Evolutionary conservation across 2,329 filamentous ascomycete species (phyloP), one percentile per base, ranked within the genome.

Genomic region (Corynespora cassiicola): DNA sequence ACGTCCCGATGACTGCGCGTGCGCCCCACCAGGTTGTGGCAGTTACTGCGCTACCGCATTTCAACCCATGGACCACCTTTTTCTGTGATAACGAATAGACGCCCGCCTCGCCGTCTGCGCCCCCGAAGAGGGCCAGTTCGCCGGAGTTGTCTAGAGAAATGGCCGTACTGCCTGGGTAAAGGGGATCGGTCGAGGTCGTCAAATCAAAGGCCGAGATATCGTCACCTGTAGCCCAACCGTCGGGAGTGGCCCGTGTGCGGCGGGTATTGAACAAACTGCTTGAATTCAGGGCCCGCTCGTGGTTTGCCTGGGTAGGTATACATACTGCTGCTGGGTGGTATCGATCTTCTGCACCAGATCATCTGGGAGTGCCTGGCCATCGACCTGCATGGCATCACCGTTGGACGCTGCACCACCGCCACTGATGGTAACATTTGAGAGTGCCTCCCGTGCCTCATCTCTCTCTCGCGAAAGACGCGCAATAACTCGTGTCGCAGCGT

Each of bases 401-500:
- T 82, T 70, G 30, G 56, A 79, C 8, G 70, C 72, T 3, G 72
- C 71, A 39, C 71, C 69, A 47, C 68, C 69, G 39, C 77, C 77
- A 17, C 84, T 83, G 28, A 96, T 84, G 2, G 88, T 88, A 10
- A 97, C 81, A 65, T 88, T 90, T 22, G 90, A 90, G 34, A 99
- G 75, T 10, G 94, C 89, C 70, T 94, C 87, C 51, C 92, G 81
- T 29, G 94, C 91, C 69, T 97, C 91, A 59, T 99, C 91, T 48
- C 94, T 78, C 76, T 99, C 94, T 65, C 82, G 86, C n/a, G 88
- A 87, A 66, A 99, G 68, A 31, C 92, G 83, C 51, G 90, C 90
- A 71, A 99, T 96, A 31, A 99, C 94, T 48, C 94, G 81, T 32
- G 95, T 85, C n/a, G 94, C 94, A 2, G 94, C 92, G 76, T 99